phyloP scores from a whole-genome alignment of 768 basidiomycete genomes.

The Gelatoporia subvermispora region DNA sequence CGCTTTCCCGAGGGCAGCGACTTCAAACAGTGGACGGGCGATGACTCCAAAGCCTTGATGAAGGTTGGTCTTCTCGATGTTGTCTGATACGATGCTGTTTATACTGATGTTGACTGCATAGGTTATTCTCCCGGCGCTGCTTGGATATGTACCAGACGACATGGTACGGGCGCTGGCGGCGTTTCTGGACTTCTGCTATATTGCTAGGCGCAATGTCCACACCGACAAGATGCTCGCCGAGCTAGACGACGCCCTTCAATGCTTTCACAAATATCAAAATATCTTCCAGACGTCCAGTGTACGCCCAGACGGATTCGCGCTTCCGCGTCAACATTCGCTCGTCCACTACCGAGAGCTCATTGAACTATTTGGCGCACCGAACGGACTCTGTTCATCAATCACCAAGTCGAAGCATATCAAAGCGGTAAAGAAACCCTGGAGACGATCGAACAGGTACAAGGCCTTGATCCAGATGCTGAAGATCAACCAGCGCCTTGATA shows the following conservation, averaged over 20 bases:
- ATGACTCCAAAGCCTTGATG: conserved; percentile 25
- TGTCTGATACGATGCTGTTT: too few species aligned
- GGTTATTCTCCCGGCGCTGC: conserved; percentile 15
- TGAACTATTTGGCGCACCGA: conserved; percentile 16
- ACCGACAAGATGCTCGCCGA: not conserved
- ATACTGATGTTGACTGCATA: too few species aligned
- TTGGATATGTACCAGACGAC: conserved; percentile 8
- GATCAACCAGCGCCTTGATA: conserved; percentile 19
- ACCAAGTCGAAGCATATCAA: conserved; percentile 23
- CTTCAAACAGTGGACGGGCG: conserved; percentile 25
- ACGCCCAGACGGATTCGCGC: conserved; percentile 12
- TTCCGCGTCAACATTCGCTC: conserved; percentile 18
- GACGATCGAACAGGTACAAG: conserved; percentile 14
- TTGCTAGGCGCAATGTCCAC: conserved; percentile 6
- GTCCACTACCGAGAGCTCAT: conserved; percentile 15
- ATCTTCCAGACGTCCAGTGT: conserved; percentile 14
- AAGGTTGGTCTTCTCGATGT: conserved; percentile 10
- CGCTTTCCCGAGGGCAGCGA: conserved; percentile 17
- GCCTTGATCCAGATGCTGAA: conserved; percentile 19
- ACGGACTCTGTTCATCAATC: conserved; percentile 23
- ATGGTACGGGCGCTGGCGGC: conserved; percentile 11
- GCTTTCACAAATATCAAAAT: conserved; percentile 7
- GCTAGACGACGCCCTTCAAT: conserved; percentile 11
- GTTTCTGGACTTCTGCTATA: conserved; percentile 22
- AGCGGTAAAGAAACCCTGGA: conserved; percentile 23